phyloP scores from a whole-genome alignment of 2,329 filamentous ascomycete species.

The Tolypocladium inflatum region DNA sequence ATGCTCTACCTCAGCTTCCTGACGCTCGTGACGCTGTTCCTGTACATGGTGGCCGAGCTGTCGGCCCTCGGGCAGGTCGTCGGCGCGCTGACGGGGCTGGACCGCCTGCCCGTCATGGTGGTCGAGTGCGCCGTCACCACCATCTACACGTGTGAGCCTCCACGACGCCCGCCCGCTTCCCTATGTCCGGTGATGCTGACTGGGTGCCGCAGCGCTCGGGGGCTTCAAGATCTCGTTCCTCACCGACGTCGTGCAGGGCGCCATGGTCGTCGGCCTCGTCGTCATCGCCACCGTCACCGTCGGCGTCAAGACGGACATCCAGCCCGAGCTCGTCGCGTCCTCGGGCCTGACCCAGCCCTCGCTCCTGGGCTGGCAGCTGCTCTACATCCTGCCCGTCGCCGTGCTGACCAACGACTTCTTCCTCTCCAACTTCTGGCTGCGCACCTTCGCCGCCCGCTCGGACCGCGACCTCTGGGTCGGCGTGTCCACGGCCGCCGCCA shows the following conservation, averaged over 20 bases:
- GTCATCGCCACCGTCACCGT: slow-evolving; percentile 71
- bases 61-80: slow-evolving; percentile 75
- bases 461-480: slow-evolving; percentile 72
- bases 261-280: slow-evolving; percentile 67
- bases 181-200: too few species aligned
- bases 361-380: slow-evolving; percentile 72
- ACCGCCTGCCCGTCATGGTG: slow-evolving; percentile 66
- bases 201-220: too few species aligned
- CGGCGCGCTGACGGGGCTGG: slow-evolving; percentile 61
- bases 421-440: slow-evolving; percentile 75
- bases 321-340: slow-evolving; percentile 55
- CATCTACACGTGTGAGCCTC: slow-evolving; percentile 62
- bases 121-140: slow-evolving; percentile 71
- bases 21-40: slow-evolving; percentile 71
- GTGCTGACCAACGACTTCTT: slow-evolving; percentile 83
- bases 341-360: slow-evolving; percentile 61
- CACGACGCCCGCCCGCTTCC: neutral
- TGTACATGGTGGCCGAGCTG: slow-evolving; percentile 82
- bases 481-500: slow-evolving; percentile 55
- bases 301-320: slow-evolving; percentile 63
- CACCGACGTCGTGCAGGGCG: slow-evolving; percentile 73
- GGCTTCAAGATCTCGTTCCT: slow-evolving; percentile 79
- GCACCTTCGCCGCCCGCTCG: slow-evolving; percentile 70
- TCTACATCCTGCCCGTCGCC: slow-evolving; percentile 76
- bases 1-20: slow-evolving; percentile 68